These are phyloP conservation scores for Madurella mycetomatis DNA, from an alignment of 2,329 filamentous ascomycete genomes.

Conservation along the genomic window DNA sequence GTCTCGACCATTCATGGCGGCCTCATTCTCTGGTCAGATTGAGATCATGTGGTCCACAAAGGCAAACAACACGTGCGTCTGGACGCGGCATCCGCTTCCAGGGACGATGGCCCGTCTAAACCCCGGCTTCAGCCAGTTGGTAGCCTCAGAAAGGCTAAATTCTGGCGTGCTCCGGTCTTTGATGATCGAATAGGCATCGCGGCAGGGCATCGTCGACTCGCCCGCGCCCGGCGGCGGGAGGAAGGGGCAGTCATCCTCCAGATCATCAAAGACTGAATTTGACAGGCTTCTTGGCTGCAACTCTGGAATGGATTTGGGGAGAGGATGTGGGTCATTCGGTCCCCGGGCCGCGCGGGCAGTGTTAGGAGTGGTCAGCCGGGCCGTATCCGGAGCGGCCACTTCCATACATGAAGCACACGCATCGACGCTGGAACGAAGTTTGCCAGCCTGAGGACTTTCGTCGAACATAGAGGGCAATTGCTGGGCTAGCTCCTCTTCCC, in stretches of 20 bases:
- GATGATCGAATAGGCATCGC: conserved; percentile 27
- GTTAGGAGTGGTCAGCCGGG: not conserved
- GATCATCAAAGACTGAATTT: not conserved
- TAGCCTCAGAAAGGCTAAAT: conserved; percentile 12
- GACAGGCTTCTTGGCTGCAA: not conserved
- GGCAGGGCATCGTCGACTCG: conserved; percentile 30
- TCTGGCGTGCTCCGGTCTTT: conserved; percentile 21
- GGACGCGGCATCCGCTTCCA: conserved; percentile 20
- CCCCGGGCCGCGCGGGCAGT: not conserved
- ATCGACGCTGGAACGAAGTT: not conserved
- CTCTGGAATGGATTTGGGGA: not conserved
- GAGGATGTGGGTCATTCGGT: not conserved
- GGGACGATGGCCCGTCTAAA: conserved; percentile 20
- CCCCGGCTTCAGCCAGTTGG: conserved; percentile 19
- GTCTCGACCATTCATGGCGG: no score
- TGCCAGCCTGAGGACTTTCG: not conserved
- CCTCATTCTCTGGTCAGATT: conserved; percentile 1
- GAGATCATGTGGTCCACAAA: conserved; percentile 22
- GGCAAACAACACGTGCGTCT: conserved; percentile 23
- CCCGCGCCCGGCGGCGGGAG: conserved; percentile 16
- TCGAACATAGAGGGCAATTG: not conserved
- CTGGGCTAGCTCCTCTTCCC: not conserved
- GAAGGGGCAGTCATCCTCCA: conserved; percentile 10
- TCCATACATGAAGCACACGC: not conserved
- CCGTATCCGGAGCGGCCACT: not conserved